Base-by-base conservation (phyloP, 495 filamentous ascomycete species). In the Pyrenula aspistea region DNA sequence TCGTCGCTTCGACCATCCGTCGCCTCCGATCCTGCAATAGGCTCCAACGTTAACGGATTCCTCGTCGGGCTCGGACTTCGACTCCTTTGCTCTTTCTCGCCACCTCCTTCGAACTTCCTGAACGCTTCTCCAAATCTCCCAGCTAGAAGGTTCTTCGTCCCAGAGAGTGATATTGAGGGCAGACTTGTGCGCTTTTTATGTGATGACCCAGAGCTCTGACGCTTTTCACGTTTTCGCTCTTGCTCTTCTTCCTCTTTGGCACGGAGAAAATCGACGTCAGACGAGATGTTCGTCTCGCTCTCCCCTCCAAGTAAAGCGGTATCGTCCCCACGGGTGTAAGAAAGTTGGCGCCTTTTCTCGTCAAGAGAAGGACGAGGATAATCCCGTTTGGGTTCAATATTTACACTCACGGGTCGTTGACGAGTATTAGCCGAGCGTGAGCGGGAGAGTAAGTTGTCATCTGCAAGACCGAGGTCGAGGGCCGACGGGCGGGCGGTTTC, bases 61-160 rank as follows among this genome's bases (percentile, higher is more conserved):
- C 72, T 54, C 12, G 76, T 71, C 10, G 67, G 65, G 20, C 63
- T 71, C 1, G 79, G 81, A 25, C 80, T 83, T 24, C 81, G 79
- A 23, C 76, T 77, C 60, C 76, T 74, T 22, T 56, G 52, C 24
- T 76, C 75, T 25, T 68, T 64, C 54, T 71, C 72, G 15, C 31
- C 15, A 59, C 80, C 81, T 22, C 79, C 79, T 65, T 98, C 93
- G 62, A 98, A 98, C 2, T 88, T 81, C 59, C 91, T 86, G 74
- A 98, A 97, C 2, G 94, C 92, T 55, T 96, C 94, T 1, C 94
- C 91, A 68, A 98, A 96, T 66, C 87, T 90, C 8, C 91, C 89
- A 23, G 85, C 85, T 22, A 98, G 77, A 47, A 95, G 79, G n/a
- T 80, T 88, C 68, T 95, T 96, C 56, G 88, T 86, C 24, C 87